A percentile compares a stretch with the other conserved stretches of the same genome.
Conservation (phyloP, 225 moss, liverwort and hornwort species). For the Marchantia paleacea region DNA sequence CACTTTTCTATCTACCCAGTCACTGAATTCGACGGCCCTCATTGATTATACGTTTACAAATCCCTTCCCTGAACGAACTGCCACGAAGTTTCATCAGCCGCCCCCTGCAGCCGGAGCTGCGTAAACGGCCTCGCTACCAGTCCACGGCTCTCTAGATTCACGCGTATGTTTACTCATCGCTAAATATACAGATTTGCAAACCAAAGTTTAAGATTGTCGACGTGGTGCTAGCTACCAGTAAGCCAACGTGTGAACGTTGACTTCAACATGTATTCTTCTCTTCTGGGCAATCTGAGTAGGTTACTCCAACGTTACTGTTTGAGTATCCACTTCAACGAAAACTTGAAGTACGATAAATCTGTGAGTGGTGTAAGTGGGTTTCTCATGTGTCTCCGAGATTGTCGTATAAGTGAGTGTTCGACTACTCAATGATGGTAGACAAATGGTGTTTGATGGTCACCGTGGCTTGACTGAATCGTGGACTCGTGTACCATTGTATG, state of each 20-base stretch:
- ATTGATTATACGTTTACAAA: neutral
- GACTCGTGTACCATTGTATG: too few species aligned
- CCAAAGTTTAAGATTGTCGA: neutral
- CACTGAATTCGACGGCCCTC: neutral
- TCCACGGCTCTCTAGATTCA: neutral
- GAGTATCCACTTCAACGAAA: neutral
- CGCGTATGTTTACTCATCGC: constrained; percentile 2
- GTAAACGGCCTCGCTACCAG: neutral
- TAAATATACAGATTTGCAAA: constrained; percentile 1
- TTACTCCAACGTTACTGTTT: neutral
- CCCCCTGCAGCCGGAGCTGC: neutral
- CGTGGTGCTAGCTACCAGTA: neutral
- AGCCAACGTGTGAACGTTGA: neutral
- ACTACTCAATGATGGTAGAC: too few species aligned
- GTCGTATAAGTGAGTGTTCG: too few species aligned
- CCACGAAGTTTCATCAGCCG: neutral
- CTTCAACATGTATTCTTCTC: neutral
- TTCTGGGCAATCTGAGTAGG: neutral
- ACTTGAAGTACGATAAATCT: too few species aligned
- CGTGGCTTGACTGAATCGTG: too few species aligned
- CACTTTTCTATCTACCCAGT: neutral
- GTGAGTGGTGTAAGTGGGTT: too few species aligned
- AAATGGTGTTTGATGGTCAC: too few species aligned
- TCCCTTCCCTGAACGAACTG: neutral
- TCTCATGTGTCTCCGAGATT: too few species aligned